These are phyloP conservation scores for Podospora didyma DNA, from an alignment of 495 filamentous ascomycete species.

Conservation along the genomic window DNA sequence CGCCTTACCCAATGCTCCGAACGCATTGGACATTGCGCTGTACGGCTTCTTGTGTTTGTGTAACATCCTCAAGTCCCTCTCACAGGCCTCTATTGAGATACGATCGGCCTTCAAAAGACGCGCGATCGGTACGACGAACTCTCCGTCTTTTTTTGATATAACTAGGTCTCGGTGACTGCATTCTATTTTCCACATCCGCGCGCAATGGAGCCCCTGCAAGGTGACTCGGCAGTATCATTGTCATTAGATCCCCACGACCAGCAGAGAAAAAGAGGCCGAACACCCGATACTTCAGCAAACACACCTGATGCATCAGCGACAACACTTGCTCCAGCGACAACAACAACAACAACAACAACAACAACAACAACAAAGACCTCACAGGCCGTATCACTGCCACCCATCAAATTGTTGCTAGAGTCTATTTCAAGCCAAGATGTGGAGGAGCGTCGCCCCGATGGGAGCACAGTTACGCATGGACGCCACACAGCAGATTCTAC, in stretches of 20 bases:
- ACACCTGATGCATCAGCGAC: too few relatives aligned
- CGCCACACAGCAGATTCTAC: neutral
- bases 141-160: neutral
- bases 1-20: too few relatives aligned
- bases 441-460: neutral
- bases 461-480: neutral
- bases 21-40: neutral
- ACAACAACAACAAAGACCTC: neutral
- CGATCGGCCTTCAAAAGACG: neutral
- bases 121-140: neutral
- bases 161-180: neutral
- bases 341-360: neutral
- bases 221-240: conserved; percentile 6
- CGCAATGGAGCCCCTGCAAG: conserved; percentile 10
- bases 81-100: neutral
- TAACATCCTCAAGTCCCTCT: neutral
- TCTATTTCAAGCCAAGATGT: neutral
- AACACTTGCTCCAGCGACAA: conserved; percentile 3
- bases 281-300: too few relatives aligned
- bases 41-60: neutral
- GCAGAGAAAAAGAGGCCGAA: conserved; percentile 6
- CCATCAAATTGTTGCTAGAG: neutral
- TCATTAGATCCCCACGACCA: neutral
- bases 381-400: neutral
- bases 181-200: too few relatives aligned